These are phyloP conservation scores for Herpetospermum pedunculosum DNA, from an alignment of 306 rosid species.

Conservation along the genomic window DNA sequence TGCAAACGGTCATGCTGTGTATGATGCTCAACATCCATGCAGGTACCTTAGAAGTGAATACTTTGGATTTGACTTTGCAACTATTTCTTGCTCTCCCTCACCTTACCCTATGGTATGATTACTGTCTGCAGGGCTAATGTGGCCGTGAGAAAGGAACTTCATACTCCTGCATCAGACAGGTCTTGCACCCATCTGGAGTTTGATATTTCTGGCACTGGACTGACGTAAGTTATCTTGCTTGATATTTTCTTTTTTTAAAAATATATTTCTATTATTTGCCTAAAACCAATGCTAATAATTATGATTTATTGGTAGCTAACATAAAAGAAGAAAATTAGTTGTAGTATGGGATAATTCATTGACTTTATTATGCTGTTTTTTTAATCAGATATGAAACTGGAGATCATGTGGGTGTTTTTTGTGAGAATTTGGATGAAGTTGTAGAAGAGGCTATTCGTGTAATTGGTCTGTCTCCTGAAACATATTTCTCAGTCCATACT, in stretches of 20 bases:
- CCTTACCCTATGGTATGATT: conserved; percentile 21
- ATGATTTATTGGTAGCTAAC: not conserved
- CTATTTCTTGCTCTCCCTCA: not conserved
- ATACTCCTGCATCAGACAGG: conserved; percentile 76
- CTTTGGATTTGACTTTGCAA: not conserved
- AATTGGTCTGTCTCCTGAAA: conserved; percentile 61
- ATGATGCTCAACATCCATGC: conserved; percentile 90
- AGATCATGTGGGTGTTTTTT: conserved; percentile 93
- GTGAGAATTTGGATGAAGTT: conserved; percentile 62
- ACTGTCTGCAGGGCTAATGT: conserved; percentile 69
- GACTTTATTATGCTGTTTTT: conserved; percentile 10
- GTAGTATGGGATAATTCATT: not conserved
- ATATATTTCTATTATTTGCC: not conserved
- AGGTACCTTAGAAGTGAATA: conserved; percentile 32
- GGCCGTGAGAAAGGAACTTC: conserved; percentile 90
- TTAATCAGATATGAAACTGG: conserved; percentile 81
- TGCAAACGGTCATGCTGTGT: conserved; percentile 44
- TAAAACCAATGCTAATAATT: not conserved
- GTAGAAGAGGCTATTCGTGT: conserved; percentile 71
- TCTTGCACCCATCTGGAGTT: conserved; percentile 95
- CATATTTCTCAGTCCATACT: conserved; percentile 61
- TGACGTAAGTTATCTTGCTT: conserved; percentile 42
- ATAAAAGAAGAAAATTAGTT: not conserved
- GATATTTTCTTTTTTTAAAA: not conserved
- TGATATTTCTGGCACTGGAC: conserved; percentile 71